Conservation (phyloP, 257 asterid genomes). For the Vinca minor region DNA sequence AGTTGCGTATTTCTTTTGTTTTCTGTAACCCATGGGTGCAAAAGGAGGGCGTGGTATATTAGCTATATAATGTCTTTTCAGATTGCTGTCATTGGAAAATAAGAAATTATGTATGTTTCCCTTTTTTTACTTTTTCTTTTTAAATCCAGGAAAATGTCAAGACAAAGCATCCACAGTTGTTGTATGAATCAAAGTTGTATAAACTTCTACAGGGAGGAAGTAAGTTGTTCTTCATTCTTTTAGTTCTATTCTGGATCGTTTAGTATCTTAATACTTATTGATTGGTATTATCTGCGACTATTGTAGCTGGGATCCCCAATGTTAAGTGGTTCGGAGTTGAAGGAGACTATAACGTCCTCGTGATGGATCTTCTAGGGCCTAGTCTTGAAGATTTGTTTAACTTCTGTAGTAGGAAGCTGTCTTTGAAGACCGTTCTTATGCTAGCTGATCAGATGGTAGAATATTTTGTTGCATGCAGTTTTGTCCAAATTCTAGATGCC, state of each 20-base stretch:
- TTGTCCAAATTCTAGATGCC: conserved; percentile 2
- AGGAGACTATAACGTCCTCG: conserved; percentile 89
- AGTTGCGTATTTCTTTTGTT: neutral
- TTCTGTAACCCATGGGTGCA: neutral
- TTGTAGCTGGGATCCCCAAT: conserved; percentile 70
- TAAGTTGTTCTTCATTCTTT: conserved; percentile 29
- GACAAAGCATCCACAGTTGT: conserved; percentile 76
- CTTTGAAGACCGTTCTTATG: conserved; percentile 89
- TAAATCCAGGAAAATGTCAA: conserved; percentile 68
- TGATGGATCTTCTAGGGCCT: conserved; percentile 84
- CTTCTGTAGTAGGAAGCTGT: conserved; percentile 77
- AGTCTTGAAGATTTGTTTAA: conserved; percentile 90
- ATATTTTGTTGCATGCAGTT: conserved; percentile 9
- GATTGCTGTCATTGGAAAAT: neutral
- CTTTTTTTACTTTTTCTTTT: conserved; percentile 1
- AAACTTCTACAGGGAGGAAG: conserved; percentile 84
- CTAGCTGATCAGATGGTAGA: conserved; percentile 85
- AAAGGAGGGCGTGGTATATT: neutral
- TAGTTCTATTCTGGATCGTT: conserved; percentile 14
- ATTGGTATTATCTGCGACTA: conserved; percentile 14
- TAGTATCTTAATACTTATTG: conserved; percentile 5
- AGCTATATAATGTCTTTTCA: neutral
- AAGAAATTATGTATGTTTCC: neutral
- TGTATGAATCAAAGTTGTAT: conserved; percentile 70
- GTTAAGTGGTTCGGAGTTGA: conserved; percentile 88